phyloP scores from a whole-genome alignment of 2,329 filamentous ascomycete species.

The Sphaceloma murrayae region DNA sequence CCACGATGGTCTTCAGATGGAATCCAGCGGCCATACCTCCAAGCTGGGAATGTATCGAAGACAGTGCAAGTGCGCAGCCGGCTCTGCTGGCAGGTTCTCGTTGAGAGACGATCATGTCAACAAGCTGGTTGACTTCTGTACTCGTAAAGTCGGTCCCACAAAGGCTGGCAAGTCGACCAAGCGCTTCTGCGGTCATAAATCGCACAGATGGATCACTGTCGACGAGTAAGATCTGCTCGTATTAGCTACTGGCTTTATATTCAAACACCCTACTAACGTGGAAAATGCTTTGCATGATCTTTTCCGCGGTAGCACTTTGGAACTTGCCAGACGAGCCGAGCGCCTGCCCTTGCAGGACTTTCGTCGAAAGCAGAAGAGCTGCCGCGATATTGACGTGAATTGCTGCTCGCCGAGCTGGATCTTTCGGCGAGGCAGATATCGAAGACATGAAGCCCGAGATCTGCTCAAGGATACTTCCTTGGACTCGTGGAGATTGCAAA shows the following conservation, averaged over 20 bases:
- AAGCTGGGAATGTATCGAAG: conserved; percentile 87
- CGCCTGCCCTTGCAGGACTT: conserved; percentile 76
- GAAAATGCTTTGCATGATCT: conserved; percentile 56
- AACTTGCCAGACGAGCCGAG: conserved; percentile 54
- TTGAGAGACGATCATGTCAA: conserved; percentile 90
- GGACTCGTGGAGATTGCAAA: conserved; percentile 78
- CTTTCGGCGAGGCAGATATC: conserved; percentile 70
- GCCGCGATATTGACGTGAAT: conserved; percentile 84
- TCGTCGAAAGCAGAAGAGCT: conserved; percentile 68
- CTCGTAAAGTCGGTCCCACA: conserved; percentile 86
- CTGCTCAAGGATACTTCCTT: conserved; percentile 92
- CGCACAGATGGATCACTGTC: conserved; percentile 80
- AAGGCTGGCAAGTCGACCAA: conserved; percentile 73
- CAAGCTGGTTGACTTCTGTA: conserved; percentile 77
- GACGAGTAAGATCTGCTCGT: conserved; percentile 55
- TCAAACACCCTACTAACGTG: conserved; percentile 51
- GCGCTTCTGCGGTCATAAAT: conserved; percentile 70
- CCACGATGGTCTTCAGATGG: conserved; percentile 93
- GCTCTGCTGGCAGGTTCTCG: conserved; percentile 87
- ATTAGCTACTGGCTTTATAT: conserved; percentile 2
- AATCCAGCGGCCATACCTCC: conserved; percentile 96
- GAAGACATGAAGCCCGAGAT: conserved; percentile 85
- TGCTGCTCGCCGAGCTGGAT: conserved; percentile 69
- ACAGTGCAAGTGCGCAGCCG: conserved; percentile 86
- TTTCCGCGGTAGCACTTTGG: conserved; percentile 66